Base-by-base conservation (phyloP, 1,284 basidiomycete genomes). In the Apiotrichum siamense region DNA sequence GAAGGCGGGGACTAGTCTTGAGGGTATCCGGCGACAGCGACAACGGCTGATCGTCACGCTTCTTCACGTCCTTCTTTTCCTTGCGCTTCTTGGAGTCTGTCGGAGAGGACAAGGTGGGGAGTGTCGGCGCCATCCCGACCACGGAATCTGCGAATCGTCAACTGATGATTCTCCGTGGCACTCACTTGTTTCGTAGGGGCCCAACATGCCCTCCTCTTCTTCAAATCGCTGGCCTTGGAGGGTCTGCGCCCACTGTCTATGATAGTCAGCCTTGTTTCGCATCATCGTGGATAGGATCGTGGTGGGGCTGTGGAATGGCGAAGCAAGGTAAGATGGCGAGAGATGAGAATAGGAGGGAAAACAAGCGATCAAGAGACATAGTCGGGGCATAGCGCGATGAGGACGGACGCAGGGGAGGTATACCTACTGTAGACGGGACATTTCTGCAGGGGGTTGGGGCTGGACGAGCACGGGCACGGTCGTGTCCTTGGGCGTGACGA, bases 121-220 rank as follows among this genome's bases (percentile, higher is more conserved):
- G 11, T 4, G 20, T 10, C 18, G 18, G 27, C n/a, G 41, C 18
- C 41, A 18, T 35, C 11, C 31, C 27, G 27, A 31, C 41, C 18
- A n/a, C n/a, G n/a, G 41, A 43, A 20, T 26, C 41, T 43, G 27
- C 24, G 20, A n/a, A n/a, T n/a, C n/a, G 15, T 43, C 4, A 43
- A 26, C 23, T 5, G 11, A n/a, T 27, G 5, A 2, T 7, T 13
- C 5, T 12, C 12, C 29, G 17, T 31, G 12, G 11, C n/a, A 53
- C 67, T 52, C 35, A 68, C 69, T 54, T 12, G 67, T 66, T 36
- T 58, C 57, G 44, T 71, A 71, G 0, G 69, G 69, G 2, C 69
- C 69, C 48, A 66, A 60, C 64, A 71, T 66, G n/a, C 68, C 68
- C 46, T 61, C 61, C 20, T 64, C 62, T 7, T 52, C 41, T 3